Base-by-base conservation (phyloP, 2,329 filamentous ascomycete genomes). In the Fusarium compactum region DNA sequence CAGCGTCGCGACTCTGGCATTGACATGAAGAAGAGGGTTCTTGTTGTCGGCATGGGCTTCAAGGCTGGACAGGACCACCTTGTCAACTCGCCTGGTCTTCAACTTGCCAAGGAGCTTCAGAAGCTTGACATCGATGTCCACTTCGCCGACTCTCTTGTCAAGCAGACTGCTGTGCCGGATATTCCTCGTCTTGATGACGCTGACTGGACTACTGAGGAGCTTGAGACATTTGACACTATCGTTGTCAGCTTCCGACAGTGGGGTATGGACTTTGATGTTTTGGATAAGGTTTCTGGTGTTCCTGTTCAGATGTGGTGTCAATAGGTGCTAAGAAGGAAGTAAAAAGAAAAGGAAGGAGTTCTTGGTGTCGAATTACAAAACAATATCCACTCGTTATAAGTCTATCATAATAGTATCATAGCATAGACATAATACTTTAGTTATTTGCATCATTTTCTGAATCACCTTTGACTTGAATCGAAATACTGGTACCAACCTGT, bases 61-160 rank as follows among this genome's bases (percentile, higher is more conserved):
- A 73, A 74, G 62, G 65, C 72, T 2, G 70, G 72, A n/a, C 72
- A 74, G 20, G 67, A 62, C 14, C 70, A 74, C 9, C 58, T 74
- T 1, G 65, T 70, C 44, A 73, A 74, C 56, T 74, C 72, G 0
- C 70, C 72, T 5, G 72, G 65, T 2, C 58, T 74, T 0, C 56
- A 68, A 6, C 58, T 74, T 3, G 72, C 67, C 1, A 52, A 27
- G n/a, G 60, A 72, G 27, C 58, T 74, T 2, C 27, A 59, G 40
- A 64, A 45, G 44, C 72, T 69, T 2, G 45, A 62, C 1, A 24
- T 74, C 7, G 65, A 74, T 3, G 70, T 73, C 3, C 38, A 34
- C 5, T 74, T 71, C 11, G 72, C 72, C 0, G 70, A 74, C 18
- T 52, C 72, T 3, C 45, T 75, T 2, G 72, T 74, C n/a, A 50